Conservation (phyloP, 345 rosid species). For the Brassica carinata region DNA sequence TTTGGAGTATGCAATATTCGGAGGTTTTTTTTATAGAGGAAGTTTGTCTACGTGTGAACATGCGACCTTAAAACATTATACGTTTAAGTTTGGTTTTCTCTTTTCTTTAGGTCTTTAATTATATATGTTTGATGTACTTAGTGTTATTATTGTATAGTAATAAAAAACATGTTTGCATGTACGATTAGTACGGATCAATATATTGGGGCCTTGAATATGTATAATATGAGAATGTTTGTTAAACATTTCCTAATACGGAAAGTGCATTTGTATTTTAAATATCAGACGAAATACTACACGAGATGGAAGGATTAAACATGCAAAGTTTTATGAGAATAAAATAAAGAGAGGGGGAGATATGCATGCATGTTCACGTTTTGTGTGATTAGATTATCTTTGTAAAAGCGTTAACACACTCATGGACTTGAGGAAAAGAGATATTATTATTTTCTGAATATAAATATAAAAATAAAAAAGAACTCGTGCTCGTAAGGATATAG, state of each 20-base stretch:
- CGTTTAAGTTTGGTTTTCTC: neutral
- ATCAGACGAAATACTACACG: slow-evolving; percentile 13
- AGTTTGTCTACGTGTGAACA: slow-evolving; percentile 37
- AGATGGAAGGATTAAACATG: slow-evolving; percentile 26
- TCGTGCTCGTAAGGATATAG: neutral
- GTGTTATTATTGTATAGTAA: neutral
- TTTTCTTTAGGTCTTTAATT: neutral
- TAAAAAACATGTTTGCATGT: neutral
- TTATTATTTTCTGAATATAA: neutral
- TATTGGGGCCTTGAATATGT: neutral
- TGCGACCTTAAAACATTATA: slow-evolving; percentile 1
- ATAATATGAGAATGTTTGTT: neutral
- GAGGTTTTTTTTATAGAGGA: slow-evolving; percentile 15
- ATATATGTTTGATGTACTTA: neutral
- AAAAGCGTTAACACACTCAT: slow-evolving; percentile 10
- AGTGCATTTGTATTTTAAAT: slow-evolving; percentile 7
- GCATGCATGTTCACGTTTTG: slow-evolving; percentile 31
- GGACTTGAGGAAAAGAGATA: slow-evolving; percentile 4
- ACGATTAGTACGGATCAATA: slow-evolving; percentile 19
- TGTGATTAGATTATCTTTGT: neutral
- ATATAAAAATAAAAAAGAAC: neutral
- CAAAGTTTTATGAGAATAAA: neutral
- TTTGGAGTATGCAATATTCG: neutral
- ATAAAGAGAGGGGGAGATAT: slow-evolving; percentile 21
- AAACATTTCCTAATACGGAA: slow-evolving; percentile 13